Evolutionary conservation across 2,329 filamentous ascomycete genomes (phyloP).

Genomic region (Periconia sp.): DNA sequence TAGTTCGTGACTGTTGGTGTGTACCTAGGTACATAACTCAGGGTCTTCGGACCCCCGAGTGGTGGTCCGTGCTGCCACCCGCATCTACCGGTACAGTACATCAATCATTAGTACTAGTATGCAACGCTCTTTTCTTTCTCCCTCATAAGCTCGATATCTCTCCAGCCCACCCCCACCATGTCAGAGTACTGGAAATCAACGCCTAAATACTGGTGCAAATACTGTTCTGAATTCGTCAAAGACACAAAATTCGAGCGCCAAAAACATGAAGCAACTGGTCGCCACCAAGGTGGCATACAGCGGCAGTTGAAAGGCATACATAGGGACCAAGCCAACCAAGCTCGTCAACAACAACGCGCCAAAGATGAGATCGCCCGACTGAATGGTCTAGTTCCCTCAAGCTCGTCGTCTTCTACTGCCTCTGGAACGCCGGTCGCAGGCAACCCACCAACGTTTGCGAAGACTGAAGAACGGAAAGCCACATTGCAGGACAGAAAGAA

Average conservation of each 20-base stretch:
- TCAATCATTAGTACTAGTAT: too few relatives aligned
- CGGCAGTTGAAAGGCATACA: slow-evolving; percentile 89
- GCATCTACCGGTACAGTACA: too few relatives aligned
- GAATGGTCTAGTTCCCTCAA: slow-evolving; percentile 69
- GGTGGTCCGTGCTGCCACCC: too few relatives aligned
- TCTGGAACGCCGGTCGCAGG: slow-evolving; percentile 25
- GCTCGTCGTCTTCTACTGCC: slow-evolving; percentile 33
- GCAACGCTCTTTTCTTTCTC: too few relatives aligned
- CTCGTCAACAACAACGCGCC: slow-evolving; percentile 79
- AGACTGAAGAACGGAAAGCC: slow-evolving; percentile 46
- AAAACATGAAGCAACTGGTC: slow-evolving; percentile 85
- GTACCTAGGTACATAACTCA: too few relatives aligned
- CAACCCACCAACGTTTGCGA: slow-evolving; percentile 25
- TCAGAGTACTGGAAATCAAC: slow-evolving; percentile 99
- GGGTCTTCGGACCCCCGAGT: too few relatives aligned
- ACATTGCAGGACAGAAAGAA: slow-evolving; percentile 71
- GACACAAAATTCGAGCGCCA: slow-evolving; percentile 88
- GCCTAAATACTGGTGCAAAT: slow-evolving; percentile 97
- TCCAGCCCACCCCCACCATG: slow-evolving; percentile 56
- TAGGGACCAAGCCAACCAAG: slow-evolving; percentile 76
- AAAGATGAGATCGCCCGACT: slow-evolving; percentile 83
- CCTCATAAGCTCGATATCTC: too few relatives aligned
- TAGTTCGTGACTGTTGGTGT: too few relatives aligned
- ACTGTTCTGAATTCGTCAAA: slow-evolving; percentile 86
- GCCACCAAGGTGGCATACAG: slow-evolving; percentile 83